These are phyloP conservation scores for Aurinia saxatilis DNA, from an alignment of 345 rosid species.

Conservation along the genomic window DNA sequence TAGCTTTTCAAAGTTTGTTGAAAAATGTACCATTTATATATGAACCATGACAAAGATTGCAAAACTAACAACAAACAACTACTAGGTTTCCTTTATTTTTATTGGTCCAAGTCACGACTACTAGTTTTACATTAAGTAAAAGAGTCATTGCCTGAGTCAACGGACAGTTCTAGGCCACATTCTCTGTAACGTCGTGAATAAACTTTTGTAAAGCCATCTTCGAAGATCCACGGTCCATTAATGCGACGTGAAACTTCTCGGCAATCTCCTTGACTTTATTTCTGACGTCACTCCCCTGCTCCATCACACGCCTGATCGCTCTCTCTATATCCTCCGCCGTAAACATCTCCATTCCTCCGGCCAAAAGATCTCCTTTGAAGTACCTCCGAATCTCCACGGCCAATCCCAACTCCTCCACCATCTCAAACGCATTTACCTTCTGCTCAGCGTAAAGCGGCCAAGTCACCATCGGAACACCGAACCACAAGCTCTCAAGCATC, in stretches of 20 bases:
- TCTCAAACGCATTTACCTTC: conserved; percentile 44
- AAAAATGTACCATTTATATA: too few species aligned
- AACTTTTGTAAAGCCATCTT: conserved; percentile 22
- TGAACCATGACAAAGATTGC: too few species aligned
- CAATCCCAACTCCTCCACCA: conserved; percentile 39
- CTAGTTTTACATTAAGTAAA: too few species aligned
- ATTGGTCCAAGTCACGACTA: too few species aligned
- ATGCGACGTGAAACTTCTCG: conserved; percentile 24
- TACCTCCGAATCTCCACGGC: conserved; percentile 38
- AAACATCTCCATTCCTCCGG: conserved; percentile 9
- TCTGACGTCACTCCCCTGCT: conserved; percentile 23
- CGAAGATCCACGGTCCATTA: conserved; percentile 41
- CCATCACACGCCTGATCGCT: conserved; percentile 35
- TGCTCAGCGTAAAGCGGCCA: conserved; percentile 55
- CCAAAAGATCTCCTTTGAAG: not conserved
- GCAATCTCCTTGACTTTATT: conserved; percentile 27
- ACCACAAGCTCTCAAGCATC: conserved; percentile 47
- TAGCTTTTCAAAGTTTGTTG: too few species aligned
- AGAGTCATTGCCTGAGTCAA: too few species aligned
- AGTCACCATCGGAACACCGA: conserved; percentile 45
- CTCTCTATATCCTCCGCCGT: conserved; percentile 38
- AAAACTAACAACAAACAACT: too few species aligned
- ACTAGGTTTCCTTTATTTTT: too few species aligned
- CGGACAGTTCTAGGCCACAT: not conserved
- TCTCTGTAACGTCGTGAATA: conserved; percentile 20